Evolutionary conservation across 495 filamentous ascomycete genomes (phyloP).

Genomic region (Aspergillus avenaceus): DNA sequence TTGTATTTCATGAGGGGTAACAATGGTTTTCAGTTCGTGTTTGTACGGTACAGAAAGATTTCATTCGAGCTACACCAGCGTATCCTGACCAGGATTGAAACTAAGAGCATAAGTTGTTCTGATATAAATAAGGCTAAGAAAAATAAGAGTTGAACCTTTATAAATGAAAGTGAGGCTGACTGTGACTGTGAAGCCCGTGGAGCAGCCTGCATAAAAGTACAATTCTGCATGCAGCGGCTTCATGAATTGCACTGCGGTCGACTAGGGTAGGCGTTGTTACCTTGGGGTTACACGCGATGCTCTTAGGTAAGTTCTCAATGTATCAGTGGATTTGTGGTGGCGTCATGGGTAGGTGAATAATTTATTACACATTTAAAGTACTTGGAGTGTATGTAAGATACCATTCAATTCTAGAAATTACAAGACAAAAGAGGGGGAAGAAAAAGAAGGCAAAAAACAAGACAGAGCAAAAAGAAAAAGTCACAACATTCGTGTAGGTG

Average conservation of each 20-base stretch:
- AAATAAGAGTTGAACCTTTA: too few relatives aligned
- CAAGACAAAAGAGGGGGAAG: neutral
- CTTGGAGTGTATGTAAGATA: too few relatives aligned
- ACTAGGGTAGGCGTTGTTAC: neutral
- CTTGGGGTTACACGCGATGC: neutral
- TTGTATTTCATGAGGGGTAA: slow-evolving; percentile 11
- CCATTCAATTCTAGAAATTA: too few relatives aligned
- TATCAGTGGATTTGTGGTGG: neutral
- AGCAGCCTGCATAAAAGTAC: slow-evolving; percentile 2
- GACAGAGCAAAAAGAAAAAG: neutral
- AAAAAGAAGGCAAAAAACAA: neutral
- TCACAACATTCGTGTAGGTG: neutral
- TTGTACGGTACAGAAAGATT: slow-evolving; percentile 12
- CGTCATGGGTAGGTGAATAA: neutral
- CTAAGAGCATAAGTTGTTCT: neutral
- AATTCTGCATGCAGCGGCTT: slow-evolving; percentile 8
- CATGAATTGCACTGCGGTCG: neutral
- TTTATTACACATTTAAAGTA: too few relatives aligned
- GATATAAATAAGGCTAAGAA: neutral
- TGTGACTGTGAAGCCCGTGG: slow-evolving; percentile 5
- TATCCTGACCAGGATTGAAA: neutral
- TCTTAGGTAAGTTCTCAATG: neutral
- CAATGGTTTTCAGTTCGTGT: slow-evolving; percentile 7
- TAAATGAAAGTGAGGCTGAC: slow-evolving; percentile 14
- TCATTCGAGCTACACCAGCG: neutral